These are phyloP conservation scores for Lentinula sp. DNA, from an alignment of 768 basidiomycete species.

Conservation along the genomic window DNA sequence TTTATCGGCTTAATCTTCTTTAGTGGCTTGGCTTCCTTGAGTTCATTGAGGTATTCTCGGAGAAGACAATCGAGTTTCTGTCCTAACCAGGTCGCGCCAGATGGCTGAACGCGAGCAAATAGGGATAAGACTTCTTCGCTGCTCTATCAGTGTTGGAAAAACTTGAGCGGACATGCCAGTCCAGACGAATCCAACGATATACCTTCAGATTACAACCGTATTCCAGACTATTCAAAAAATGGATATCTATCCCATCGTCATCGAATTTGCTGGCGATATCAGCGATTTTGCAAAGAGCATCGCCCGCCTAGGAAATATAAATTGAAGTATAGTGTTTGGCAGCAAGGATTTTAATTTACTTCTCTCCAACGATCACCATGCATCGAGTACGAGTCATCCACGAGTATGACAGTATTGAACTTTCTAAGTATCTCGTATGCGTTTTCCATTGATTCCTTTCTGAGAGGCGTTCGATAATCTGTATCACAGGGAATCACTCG, in stretches of 20 bases:
- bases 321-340: not conserved
- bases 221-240: constrained; percentile 46
- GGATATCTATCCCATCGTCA: constrained; percentile 53
- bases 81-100: constrained; percentile 11
- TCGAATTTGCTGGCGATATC: constrained; percentile 45
- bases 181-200: constrained; percentile 12
- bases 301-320: constrained; percentile 28
- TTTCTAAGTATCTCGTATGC: constrained; percentile 19
- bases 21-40: constrained; percentile 23
- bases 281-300: constrained; percentile 44
- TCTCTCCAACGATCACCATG: constrained; percentile 40
- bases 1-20: constrained; percentile 47
- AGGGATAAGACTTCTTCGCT: constrained; percentile 1
- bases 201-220: constrained; percentile 33
- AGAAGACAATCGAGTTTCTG: constrained; percentile 26
- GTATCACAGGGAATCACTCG: not conserved
- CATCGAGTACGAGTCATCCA: constrained; percentile 64
- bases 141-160: not conserved
- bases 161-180: too few relatives aligned
- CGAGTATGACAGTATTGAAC: constrained; percentile 53
- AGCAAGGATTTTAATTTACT: constrained; percentile 20
- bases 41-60: constrained; percentile 18
- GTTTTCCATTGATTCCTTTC: not conserved
- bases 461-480: not conserved
- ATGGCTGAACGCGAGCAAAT: constrained; percentile 1